Conservation (phyloP, 352 stramenopile genomes). For the Blastocystis sp. region DNA sequence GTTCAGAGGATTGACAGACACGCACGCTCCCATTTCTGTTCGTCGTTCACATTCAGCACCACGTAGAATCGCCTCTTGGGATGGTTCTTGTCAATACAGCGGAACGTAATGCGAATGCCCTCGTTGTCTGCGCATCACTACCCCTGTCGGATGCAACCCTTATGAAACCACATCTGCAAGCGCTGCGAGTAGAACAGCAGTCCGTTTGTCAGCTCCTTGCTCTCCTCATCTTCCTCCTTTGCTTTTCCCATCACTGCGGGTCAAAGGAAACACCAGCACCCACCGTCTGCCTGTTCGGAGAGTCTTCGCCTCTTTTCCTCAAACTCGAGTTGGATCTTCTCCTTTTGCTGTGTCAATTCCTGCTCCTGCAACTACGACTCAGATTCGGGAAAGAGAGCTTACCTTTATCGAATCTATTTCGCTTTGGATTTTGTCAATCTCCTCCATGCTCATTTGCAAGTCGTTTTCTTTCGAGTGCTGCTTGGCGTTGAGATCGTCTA, state of each 20-base stretch:
- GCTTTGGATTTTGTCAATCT: slow-evolving; percentile 26
- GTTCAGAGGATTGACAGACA: not conserved
- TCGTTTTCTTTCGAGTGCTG: slow-evolving; percentile 7
- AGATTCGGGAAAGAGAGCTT: not conserved
- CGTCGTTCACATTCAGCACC: slow-evolving; percentile 21
- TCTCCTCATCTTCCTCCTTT: slow-evolving; percentile 10
- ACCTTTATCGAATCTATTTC: slow-evolving; percentile 41
- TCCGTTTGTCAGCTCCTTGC: slow-evolving; percentile 22
- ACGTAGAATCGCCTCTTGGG: slow-evolving; percentile 51
- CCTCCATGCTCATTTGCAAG: slow-evolving; percentile 2
- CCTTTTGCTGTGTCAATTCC: slow-evolving; percentile 1
- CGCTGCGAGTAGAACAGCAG: slow-evolving; percentile 24
- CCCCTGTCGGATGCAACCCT: not conserved
- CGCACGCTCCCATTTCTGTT: slow-evolving; percentile 7
- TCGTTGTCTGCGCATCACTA: not conserved
- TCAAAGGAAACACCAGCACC: not conserved
- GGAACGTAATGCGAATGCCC: slow-evolving; percentile 33
- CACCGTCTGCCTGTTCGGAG: not conserved
- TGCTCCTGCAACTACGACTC: not conserved
- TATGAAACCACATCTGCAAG: slow-evolving; percentile 26
- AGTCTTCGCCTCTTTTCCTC: slow-evolving; percentile 24
- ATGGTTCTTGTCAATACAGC: slow-evolving; percentile 32
- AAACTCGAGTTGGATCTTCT: slow-evolving; percentile 13
- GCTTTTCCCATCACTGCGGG: not conserved
- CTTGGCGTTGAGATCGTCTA: slow-evolving; percentile 10